Conservation (phyloP, 805 yeast genomes). For the Myxozyma kluyveri region DNA sequence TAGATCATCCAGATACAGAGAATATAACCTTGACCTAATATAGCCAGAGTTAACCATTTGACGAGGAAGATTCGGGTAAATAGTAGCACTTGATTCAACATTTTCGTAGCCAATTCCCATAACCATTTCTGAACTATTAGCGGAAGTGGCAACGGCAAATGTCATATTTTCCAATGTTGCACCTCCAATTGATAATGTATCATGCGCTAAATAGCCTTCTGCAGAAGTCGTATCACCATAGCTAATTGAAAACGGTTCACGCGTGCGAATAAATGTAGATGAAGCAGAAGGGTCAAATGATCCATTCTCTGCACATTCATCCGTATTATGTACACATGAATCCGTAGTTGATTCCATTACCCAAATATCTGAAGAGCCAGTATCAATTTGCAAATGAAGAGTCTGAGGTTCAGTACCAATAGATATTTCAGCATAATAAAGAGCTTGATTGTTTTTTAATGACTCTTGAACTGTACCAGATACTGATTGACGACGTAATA, state of each 20-base stretch:
- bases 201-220: conserved; percentile 61
- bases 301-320: too few species aligned
- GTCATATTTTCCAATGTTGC: conserved; percentile 50
- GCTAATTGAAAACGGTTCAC: conserved; percentile 41
- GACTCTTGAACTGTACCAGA: conserved; percentile 4
- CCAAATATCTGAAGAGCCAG: conserved; percentile 77
- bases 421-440: conserved; percentile 36
- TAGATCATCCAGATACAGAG: conserved; percentile 53
- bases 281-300: too few species aligned
- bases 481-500: too few species aligned
- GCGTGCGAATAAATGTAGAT: too few species aligned
- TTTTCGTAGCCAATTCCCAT: conserved; percentile 42
- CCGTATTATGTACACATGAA: conserved; percentile 33
- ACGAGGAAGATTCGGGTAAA: conserved; percentile 64
- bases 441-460: conserved; percentile 18
- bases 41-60: conserved; percentile 56
- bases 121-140: conserved; percentile 59
- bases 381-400: conserved; percentile 58
- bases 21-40: conserved; percentile 55
- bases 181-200: conserved; percentile 53
- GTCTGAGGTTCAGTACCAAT: conserved; percentile 59
- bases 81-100: conserved; percentile 34
- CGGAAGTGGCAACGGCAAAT: conserved; percentile 68
- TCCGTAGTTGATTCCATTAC: conserved; percentile 36
- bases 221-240: conserved; percentile 52